phyloP scores from a whole-genome alignment of 345 rosid genomes.

The Hirschfeldia incana region DNA sequence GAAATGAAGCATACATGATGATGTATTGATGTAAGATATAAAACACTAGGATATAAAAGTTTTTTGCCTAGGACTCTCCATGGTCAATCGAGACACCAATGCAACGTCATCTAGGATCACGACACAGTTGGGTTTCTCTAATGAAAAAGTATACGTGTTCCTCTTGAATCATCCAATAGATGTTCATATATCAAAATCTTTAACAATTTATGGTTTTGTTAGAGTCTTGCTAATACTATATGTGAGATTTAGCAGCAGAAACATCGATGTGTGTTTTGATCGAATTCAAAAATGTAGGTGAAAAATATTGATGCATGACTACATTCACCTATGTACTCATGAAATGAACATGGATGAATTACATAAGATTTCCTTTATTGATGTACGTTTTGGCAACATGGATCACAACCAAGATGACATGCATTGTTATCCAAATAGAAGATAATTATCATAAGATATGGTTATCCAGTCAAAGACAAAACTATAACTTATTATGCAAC shows the following conservation, averaged over 20 bases:
- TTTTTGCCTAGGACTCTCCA: too few relatives aligned
- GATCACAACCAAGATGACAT: too few relatives aligned
- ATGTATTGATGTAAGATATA: constrained; percentile 27
- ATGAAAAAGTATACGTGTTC: neutral
- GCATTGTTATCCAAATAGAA: too few relatives aligned
- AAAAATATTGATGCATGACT: too few relatives aligned
- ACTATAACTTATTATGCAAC: neutral
- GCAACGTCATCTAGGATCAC: too few relatives aligned
- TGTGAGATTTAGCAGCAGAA: neutral
- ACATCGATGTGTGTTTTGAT: too few relatives aligned
- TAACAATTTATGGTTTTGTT: neutral
- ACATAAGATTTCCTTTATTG: neutral
- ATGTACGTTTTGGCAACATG: too few relatives aligned
- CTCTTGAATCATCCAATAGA: neutral
- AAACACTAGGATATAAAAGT: too few relatives aligned
- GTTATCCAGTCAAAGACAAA: neutral
- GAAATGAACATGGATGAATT: neutral
- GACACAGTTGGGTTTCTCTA: too few relatives aligned
- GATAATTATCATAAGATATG: neutral
- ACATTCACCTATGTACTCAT: too few relatives aligned
- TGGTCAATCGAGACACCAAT: too few relatives aligned
- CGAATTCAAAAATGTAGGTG: too few relatives aligned
- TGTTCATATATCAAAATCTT: neutral
- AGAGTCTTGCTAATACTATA: neutral
- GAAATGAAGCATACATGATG: constrained; percentile 62